Conservation (phyloP, 208 protist species). For the Kentomonas sorsogonicus region DNA sequence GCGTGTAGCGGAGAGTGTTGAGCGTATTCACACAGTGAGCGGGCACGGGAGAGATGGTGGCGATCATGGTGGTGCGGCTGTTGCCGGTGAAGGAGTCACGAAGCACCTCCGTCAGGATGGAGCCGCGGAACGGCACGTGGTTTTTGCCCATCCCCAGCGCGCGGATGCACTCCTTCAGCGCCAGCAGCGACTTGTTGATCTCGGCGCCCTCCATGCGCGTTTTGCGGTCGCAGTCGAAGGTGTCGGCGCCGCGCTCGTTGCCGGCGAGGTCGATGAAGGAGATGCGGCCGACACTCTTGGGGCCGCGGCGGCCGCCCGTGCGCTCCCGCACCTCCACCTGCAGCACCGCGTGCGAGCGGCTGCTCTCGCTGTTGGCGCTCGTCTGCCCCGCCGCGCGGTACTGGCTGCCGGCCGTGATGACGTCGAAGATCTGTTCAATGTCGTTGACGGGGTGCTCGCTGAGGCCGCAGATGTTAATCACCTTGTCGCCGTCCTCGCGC, state of each 20-base stretch:
- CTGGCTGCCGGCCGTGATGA: constrained; percentile 87
- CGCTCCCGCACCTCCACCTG: constrained; percentile 74
- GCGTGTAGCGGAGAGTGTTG: constrained; percentile 98
- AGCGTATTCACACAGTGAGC: constrained; percentile 94
- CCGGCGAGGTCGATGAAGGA: constrained; percentile 99
- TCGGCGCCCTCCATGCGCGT: constrained; percentile 97
- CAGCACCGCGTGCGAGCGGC: constrained; percentile 90
- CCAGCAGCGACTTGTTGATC: constrained; percentile 99
- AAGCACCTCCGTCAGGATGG: constrained; percentile 96
- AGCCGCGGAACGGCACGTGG: constrained; percentile 97
- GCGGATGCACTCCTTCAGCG: constrained; percentile 98
- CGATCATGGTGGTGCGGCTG: constrained; percentile 96
- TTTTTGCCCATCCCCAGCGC: constrained; percentile 92
- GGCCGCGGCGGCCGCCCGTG: constrained; percentile 14
- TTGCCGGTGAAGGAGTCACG: constrained; percentile 96
- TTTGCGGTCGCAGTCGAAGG: constrained; percentile 90
- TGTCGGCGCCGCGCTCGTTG: constrained; percentile 96
- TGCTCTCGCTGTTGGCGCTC: constrained; percentile 89
- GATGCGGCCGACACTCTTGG: constrained; percentile 90
- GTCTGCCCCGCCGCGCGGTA: constrained; percentile 88
- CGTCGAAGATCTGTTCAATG: constrained; percentile 84
- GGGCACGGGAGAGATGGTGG: constrained; percentile 91
- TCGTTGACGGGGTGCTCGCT: constrained; percentile 79
- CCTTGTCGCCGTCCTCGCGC: constrained; percentile 91
- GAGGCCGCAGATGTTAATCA: constrained; percentile 94